Evolutionary conservation across 139 green algal genomes (phyloP).

Genomic region (Haematococcus sp.): DNA sequence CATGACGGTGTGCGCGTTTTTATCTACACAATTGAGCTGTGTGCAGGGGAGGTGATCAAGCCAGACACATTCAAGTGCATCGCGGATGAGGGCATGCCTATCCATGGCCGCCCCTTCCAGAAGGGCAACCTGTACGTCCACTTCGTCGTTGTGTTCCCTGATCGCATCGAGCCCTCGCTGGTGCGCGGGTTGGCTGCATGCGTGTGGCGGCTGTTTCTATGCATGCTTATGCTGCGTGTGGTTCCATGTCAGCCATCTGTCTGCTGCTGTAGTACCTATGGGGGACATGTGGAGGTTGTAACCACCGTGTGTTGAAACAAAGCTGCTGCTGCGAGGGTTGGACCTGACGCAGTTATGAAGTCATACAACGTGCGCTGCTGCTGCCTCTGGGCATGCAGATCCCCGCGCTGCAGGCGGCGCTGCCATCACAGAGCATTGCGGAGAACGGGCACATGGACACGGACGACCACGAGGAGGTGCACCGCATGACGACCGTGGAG

Average conservation of each 20-base stretch:
- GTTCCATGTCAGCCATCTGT: too few species aligned
- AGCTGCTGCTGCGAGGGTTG: too few species aligned
- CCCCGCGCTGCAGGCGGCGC: constrained; percentile 30
- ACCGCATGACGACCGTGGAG: constrained; percentile 16
- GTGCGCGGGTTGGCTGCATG: constrained; percentile 10
- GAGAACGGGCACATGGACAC: constrained; percentile 62
- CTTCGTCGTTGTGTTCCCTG: constrained; percentile 89
- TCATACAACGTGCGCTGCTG: too few species aligned
- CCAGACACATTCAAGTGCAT: constrained; percentile 80
- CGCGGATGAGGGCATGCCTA: constrained; percentile 94
- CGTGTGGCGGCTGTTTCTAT: not conserved
- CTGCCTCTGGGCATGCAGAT: too few species aligned
- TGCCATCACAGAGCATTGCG: constrained; percentile 5
- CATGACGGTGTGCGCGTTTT: too few species aligned
- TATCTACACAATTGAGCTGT: not conserved
- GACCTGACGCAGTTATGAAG: too few species aligned
- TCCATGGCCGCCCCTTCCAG: constrained; percentile 83
- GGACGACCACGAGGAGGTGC: constrained; percentile 74
- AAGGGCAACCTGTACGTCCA: constrained; percentile 95
- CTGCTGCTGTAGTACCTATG: too few species aligned
- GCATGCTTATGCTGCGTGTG: too few species aligned
- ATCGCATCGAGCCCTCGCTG: constrained; percentile 36
- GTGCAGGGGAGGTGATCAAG: constrained; percentile 85
- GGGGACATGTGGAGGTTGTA: too few species aligned
- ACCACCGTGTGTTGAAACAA: too few species aligned